Base-by-base conservation (phyloP, 129 eudicot genomes). In the Lonicera japonica region DNA sequence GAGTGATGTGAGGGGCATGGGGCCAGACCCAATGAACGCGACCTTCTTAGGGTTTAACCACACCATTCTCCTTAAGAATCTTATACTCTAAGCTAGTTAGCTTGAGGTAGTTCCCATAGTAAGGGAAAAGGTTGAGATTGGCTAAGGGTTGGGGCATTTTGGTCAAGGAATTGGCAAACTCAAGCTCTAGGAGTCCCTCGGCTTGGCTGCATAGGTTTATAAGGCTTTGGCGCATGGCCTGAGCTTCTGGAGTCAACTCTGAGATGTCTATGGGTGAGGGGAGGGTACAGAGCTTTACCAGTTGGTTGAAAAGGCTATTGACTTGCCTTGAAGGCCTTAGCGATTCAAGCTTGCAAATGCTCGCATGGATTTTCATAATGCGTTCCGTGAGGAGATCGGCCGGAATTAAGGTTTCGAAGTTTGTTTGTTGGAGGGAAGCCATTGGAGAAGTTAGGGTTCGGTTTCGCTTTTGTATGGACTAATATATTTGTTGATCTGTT, bases 21-120 rank as follows among this genome's bases (percentile, higher is more conserved):
- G 75, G 8, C 75, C 75, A 13, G 75, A 70, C 40, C 75, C 75
- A 20, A 70, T 61, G 21, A 70, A 70, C n/a, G 75, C 75, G 25
- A 70, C 51, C 50, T 53, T 60, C 15, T 21, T 38, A 8, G 75
- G 75, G 16, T 45, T 8, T 48, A n/a, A 21, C 10, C 20, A 60
- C 57, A 6, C n/a, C n/a, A n/a, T n/a, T n/a, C n/a, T n/a, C n/a
- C n/a, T n/a, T n/a, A n/a, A 43, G 60, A 38, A 70, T 60, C 1
- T 56, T 70, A 61, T 60, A 25, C 25, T 70, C 75, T 25, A 70
- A 34, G 16, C 38, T 29, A 22, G 66, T 58, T 10, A 70, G 19
- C 55, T 70, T 61, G 45, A 70, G 23, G n/a, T 70, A 70, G 39
- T 70, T 70, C 11, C 58, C 65, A 24, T 60, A 70, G 54, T 70